phyloP scores from a whole-genome alignment of 2,329 filamentous ascomycete genomes.

The Fusarium scirpi region DNA sequence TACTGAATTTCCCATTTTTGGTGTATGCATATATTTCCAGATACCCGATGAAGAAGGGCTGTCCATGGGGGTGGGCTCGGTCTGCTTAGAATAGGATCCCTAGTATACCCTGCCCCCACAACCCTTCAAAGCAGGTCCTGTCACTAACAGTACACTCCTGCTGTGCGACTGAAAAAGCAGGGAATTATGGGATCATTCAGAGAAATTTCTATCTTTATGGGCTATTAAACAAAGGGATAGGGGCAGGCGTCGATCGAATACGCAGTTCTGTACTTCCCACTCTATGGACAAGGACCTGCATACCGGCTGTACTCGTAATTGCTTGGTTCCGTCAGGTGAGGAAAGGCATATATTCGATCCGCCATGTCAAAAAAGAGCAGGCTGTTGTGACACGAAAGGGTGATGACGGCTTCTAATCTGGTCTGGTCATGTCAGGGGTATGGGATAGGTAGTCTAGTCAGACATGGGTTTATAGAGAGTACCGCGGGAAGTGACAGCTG shows the following conservation, averaged over 20 bases:
- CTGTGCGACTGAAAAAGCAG: constrained; percentile 40
- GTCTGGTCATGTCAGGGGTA: constrained; percentile 18
- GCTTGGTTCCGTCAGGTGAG: constrained; percentile 42
- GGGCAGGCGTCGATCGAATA: constrained; percentile 20
- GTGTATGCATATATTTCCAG: not conserved
- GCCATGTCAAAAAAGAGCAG: constrained; percentile 18
- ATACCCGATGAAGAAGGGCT: constrained; percentile 11
- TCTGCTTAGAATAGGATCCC: constrained; percentile 34
- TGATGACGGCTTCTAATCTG: constrained; percentile 26
- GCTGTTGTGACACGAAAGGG: constrained; percentile 31
- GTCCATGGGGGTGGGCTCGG: not conserved
- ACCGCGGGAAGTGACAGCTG: constrained; percentile 44
- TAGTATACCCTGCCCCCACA: constrained; percentile 34
- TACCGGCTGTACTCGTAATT: constrained; percentile 36
- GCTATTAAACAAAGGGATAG: not conserved
- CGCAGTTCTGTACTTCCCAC: not conserved
- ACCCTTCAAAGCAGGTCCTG: constrained; percentile 10
- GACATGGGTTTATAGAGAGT: constrained; percentile 6
- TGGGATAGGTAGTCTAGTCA: not conserved
- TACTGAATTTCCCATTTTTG: constrained; percentile 6
- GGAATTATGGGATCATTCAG: constrained; percentile 21
- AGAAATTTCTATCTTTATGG: not conserved
- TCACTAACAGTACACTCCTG: constrained; percentile 41
- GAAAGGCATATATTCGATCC: constrained; percentile 16
- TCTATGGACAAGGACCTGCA: constrained; percentile 10